These are phyloP conservation scores for Colletotrichum navitas DNA, from an alignment of 2,329 filamentous ascomycete genomes.

Conservation along the genomic window DNA sequence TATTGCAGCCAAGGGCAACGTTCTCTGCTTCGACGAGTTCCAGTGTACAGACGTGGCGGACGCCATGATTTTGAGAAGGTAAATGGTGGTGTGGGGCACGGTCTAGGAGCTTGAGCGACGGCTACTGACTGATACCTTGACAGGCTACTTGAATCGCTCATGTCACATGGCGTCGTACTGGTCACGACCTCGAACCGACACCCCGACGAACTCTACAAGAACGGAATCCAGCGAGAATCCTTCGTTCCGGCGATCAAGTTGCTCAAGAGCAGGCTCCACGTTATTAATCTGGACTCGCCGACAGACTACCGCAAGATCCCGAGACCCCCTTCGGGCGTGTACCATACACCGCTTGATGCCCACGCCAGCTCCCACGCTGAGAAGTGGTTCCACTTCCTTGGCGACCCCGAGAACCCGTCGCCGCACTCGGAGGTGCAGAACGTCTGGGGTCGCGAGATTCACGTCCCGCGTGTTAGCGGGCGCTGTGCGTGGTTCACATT, in stretches of 20 bases:
- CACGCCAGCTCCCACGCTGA: conserved; percentile 85
- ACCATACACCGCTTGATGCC: conserved; percentile 87
- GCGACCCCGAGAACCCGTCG: conserved; percentile 80
- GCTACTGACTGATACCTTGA: conserved; percentile 5
- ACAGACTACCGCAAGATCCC: conserved; percentile 99
- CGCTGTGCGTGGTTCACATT: conserved; percentile 93
- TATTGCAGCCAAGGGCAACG: conserved; percentile 85
- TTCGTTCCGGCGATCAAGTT: conserved; percentile 97
- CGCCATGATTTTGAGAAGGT: conserved; percentile 94
- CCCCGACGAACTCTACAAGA: conserved; percentile 96
- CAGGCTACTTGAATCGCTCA: conserved; percentile 86
- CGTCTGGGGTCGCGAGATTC: conserved; percentile 93
- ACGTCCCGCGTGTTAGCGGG: conserved; percentile 88
- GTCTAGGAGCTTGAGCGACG: neutral
- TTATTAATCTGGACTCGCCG: conserved; percentile 93
- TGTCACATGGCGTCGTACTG: conserved; percentile 96
- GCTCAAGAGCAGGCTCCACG: conserved; percentile 83
- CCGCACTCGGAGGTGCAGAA: conserved; percentile 83
- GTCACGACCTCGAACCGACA: conserved; percentile 98
- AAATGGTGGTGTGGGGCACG: conserved; percentile 40
- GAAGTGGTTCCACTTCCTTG: conserved; percentile 96
- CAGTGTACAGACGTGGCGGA: conserved; percentile 98
- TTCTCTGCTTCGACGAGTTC: conserved; percentile 98
- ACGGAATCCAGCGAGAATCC: conserved; percentile 94
- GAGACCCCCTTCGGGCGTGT: conserved; percentile 91